Evolutionary conservation across 2,329 filamentous ascomycete genomes (phyloP), one percentile per base, ranked within the genome.

Genomic region (Microcyclospora pomicola): DNA sequence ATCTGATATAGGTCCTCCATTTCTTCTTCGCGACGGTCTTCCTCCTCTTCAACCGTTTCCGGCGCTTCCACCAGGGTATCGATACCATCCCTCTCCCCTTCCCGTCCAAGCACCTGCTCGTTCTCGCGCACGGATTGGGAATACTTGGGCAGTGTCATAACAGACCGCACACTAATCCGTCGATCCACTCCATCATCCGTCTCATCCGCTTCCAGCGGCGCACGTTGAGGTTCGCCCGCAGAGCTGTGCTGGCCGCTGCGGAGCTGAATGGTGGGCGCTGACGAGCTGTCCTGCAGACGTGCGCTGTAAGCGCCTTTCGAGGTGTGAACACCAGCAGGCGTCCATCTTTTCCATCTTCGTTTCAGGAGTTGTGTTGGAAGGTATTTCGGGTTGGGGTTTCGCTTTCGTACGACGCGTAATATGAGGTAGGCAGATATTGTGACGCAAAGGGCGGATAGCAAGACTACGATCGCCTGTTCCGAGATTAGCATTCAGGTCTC

Each of bases 1-100:
- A 96, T 88, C 58, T 93, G 85, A 58, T 93, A 96, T 31, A 96
- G 62, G 0, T 82, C 75, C 44, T 91, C 82, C 91, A 96, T 96
- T 59, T 95, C 84, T 19, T 84, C 75, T 45, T 96, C 86, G 10
- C 91, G 73, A 37, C 85, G 65, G 2, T 64, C 62, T 56, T 93
- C 85, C 47, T 92, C 77, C 38, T 86, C 81, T 36, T 93, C 83
- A 7, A 68, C 71, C 0, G 80, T 84, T 53, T 83, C 79, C 0
- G 87, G 87, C 47, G 82, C 75, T 58, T 95, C 87, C 10, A 96
- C 64, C 0, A 98, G 86, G 3, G 83, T 74, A 51, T 98, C 91
- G 50, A 98, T 85, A 6, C 91, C 91, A 37, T 72, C 88, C 42
- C 91, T 73, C 57, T 98, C 91, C 35, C 91, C 91, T 59, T 93